Evolutionary conservation across 371 early-diverging fungal genomes (phyloP).

Genomic region (Blastocladiella emersonii): DNA sequence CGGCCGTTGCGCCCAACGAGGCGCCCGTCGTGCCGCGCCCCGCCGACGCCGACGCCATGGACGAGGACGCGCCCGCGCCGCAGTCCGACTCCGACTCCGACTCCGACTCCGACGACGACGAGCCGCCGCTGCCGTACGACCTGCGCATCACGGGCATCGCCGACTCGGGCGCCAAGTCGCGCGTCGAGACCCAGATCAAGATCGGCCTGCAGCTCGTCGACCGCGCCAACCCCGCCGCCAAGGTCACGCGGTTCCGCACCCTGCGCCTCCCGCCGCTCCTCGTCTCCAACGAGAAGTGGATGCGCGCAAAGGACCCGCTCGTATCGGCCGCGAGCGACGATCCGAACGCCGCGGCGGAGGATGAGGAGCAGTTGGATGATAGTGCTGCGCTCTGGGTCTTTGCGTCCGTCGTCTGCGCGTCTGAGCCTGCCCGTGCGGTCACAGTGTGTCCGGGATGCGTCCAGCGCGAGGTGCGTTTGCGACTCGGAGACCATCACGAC

Average conservation of each 20-base stretch:
- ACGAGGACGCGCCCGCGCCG: too few species aligned
- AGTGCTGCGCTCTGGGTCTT: conserved; percentile 49
- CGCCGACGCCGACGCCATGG: too few species aligned
- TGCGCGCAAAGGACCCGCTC: conserved; percentile 12
- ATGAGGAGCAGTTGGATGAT: conserved; percentile 18
- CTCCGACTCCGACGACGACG: too few species aligned
- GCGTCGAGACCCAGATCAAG: conserved; percentile 89
- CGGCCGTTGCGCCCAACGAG: too few species aligned
- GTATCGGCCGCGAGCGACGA: conserved; percentile 15
- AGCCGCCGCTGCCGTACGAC: too few species aligned
- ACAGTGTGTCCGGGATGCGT: conserved; percentile 74
- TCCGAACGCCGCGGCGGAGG: too few species aligned
- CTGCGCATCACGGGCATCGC: conserved; percentile 51
- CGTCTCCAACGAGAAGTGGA: conserved; percentile 56
- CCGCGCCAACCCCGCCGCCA: conserved; percentile 59
- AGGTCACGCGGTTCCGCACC: conserved; percentile 59
- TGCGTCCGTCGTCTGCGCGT: conserved; percentile 73
- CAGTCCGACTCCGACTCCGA: too few species aligned
- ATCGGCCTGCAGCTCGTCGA: conserved; percentile 63
- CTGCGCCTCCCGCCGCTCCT: conserved; percentile 68
- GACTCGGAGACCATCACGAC: neutral
- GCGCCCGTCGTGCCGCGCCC: too few species aligned
- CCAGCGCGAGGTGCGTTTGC: conserved; percentile 52
- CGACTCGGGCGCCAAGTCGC: conserved; percentile 64
- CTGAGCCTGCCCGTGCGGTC: conserved; percentile 60